phyloP scores from a whole-genome alignment of 202 grass and related monocot species.

The Setaria italica region DNA sequence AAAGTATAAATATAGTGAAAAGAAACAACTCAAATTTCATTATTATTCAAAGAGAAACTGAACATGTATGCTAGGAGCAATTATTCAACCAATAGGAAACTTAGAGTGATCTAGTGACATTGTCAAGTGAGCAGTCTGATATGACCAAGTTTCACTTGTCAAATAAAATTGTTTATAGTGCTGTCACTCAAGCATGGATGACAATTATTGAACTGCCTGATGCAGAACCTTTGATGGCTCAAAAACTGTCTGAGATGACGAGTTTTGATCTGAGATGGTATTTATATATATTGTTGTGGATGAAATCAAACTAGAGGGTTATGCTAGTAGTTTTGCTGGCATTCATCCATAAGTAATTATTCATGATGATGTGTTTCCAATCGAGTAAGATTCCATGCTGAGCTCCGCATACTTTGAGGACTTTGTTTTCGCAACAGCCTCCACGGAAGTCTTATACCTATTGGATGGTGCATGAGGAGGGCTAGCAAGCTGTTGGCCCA shows the following conservation, averaged over 20 bases:
- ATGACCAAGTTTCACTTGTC: neutral
- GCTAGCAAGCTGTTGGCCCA: neutral
- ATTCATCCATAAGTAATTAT: neutral
- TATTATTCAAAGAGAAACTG: neutral
- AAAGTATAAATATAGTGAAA: neutral
- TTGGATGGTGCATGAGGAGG: neutral
- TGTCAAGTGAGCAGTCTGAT: neutral
- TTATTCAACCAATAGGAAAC: too few relatives aligned
- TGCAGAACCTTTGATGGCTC: too few relatives aligned
- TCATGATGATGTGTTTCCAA: neutral
- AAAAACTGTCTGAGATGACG: too few relatives aligned
- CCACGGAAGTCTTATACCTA: neutral
- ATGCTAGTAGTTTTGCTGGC: neutral
- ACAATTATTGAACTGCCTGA: neutral
- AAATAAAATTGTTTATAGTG: neutral
- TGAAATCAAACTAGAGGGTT: neutral
- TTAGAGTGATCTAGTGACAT: too few relatives aligned
- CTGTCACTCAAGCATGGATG: neutral
- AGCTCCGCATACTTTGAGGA: neutral
- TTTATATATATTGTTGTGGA: neutral
- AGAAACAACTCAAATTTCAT: neutral
- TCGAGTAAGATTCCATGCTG: neutral
- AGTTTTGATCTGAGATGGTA: too few relatives aligned
- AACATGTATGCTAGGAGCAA: neutral
- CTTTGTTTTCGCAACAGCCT: neutral